Conservation (phyloP, 2,329 filamentous ascomycete genomes). For the Lachnellula occidentalis region DNA sequence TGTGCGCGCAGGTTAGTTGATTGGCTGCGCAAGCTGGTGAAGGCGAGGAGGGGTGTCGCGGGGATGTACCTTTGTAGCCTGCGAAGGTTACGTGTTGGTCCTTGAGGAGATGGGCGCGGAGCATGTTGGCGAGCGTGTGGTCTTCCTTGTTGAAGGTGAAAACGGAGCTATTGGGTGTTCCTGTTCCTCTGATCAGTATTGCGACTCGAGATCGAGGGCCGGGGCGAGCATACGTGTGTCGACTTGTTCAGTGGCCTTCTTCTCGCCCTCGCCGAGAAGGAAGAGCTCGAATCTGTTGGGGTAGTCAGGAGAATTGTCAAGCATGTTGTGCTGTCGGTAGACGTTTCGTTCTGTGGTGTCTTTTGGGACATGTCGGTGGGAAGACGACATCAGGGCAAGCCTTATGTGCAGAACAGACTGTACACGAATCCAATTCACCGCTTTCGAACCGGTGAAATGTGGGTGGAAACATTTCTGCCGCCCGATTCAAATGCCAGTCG, state of each 20-base stretch:
- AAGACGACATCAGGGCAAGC: not conserved
- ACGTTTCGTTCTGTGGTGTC: constrained; percentile 24
- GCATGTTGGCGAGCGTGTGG: constrained; percentile 87
- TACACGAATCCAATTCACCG: not conserved
- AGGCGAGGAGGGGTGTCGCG: constrained; percentile 31
- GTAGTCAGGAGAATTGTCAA: constrained; percentile 6
- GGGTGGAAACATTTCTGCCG: not conserved
- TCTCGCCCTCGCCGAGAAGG: constrained; percentile 79
- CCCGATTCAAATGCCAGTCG: not conserved
- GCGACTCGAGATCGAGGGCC: not conserved
- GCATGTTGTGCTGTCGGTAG: not conserved
- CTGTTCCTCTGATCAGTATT: constrained; percentile 38
- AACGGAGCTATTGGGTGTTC: constrained; percentile 89
- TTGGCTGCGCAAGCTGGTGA: not conserved
- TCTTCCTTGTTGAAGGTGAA: constrained; percentile 97
- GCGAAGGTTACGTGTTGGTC: constrained; percentile 82
- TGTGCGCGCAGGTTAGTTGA: constrained; percentile 3
- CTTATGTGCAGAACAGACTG: too few species aligned
- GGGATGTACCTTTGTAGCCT: constrained; percentile 79
- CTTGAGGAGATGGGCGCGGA: constrained; percentile 79
- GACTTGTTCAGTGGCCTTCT: constrained; percentile 83
- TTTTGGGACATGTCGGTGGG: not conserved
- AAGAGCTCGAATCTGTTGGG: constrained; percentile 81
- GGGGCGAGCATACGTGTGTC: constrained; percentile 70
- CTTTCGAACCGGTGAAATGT: not conserved